phyloP scores from a whole-genome alignment of 1,284 basidiomycete species.

The Sanguinoderma infundibulare region DNA sequence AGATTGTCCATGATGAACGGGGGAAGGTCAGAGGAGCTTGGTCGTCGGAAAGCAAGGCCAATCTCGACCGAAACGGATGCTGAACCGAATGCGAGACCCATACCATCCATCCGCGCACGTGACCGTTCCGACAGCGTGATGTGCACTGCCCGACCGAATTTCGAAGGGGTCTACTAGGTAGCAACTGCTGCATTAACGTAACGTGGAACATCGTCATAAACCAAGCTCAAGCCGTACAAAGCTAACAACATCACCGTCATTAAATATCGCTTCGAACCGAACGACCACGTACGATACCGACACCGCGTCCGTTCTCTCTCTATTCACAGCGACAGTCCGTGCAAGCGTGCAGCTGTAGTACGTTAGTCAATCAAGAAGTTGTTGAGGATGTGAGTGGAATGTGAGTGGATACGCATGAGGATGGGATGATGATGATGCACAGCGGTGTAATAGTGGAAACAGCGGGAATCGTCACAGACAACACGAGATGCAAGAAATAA shows the following conservation, averaged over 20 bases:
- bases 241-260: constrained; percentile 27
- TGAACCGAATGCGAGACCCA: neutral
- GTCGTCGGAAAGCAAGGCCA: neutral
- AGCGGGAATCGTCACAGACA: constrained; percentile 8
- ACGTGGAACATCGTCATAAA: constrained; percentile 10
- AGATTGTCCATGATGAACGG: constrained; percentile 45
- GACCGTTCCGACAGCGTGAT: no score
- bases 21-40: neutral
- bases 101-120: constrained; percentile 2
- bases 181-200: neutral
- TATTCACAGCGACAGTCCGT: constrained; percentile 22
- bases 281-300: constrained; percentile 8
- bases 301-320: constrained; percentile 4
- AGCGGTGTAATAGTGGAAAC: constrained; percentile 24
- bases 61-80: neutral
- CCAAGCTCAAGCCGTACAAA: constrained; percentile 20
- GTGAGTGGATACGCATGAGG: neutral
- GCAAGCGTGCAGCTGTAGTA: neutral
- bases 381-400: neutral
- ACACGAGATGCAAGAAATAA: constrained; percentile 10
- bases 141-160: no score
- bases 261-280: constrained; percentile 22
- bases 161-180: no score
- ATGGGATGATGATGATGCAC: constrained; percentile 18
- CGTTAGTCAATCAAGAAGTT: neutral